Evolutionary conservation across 345 rosid genomes (phyloP), one percentile per base, ranked within the genome.

Genomic region (Eucalyptus shirleyi): DNA sequence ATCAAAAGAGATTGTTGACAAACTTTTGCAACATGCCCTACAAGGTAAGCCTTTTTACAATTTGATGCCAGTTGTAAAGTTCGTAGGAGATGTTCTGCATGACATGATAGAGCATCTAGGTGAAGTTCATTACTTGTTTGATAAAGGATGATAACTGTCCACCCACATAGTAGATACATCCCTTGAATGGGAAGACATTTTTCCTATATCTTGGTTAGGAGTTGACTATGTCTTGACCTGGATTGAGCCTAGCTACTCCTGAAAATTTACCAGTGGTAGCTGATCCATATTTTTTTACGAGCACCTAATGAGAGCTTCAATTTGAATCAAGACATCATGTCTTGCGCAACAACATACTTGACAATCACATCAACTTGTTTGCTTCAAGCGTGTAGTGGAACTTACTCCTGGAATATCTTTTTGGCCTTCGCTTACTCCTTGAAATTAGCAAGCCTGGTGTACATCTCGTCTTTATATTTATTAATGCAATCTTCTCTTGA

Each of bases 1-100:
- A 90, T 95, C 93, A 87, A 94, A 94, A 93, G 98, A 94, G 93
- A 94, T 90, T 32, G 98, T 96, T 62, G 97, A 90, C 93, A 94
- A 91, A 91, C 98, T 98, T 92, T 94, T 98, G 91, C 88, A 88
- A 89, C 92, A 87, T 90, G 99, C 99, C 83, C 93, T 97, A 62
- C 93, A 89, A 95, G 99, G 99, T 98, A 95, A 40, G 89, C 65
- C 91, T 40, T 77, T 19, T 40, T 4, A 77, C 30, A 40, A 21
- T 77, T 77, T 40, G 30, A 77, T 89, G 32, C 42, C 81, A 40
- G 30, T 40, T 77, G 47, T 19, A 88, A 23, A 18, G 60, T 86
- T 69, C 45, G 18, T 83, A 26, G 51, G 80, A 67, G 51, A 32
- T 34, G 86, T 67, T 86, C 53, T 90, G 60, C 88, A 56, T 37